Percentiles rank a stretch among this genome's conserved stretches.
Evolutionary conservation across 2,329 filamentous ascomycete species (phyloP).

Genomic region (Colletotrichum australisinense): DNA sequence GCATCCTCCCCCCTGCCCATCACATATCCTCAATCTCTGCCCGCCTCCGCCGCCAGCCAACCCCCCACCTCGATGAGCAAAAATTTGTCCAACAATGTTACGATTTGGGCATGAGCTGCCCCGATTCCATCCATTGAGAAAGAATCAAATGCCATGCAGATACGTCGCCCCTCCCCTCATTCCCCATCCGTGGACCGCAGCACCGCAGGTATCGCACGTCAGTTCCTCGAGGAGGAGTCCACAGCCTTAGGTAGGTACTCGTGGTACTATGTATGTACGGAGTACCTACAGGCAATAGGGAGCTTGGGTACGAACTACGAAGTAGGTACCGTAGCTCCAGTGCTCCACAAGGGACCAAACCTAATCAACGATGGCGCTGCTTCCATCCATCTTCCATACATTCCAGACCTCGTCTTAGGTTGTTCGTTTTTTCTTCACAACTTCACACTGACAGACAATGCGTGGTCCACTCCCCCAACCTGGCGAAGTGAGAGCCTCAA

Average conservation of each 20-base stretch:
- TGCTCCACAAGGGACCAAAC: not conserved
- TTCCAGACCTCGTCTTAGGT: not conserved
- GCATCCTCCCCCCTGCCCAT: not conserved
- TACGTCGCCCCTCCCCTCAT: not conserved
- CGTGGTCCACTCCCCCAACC: slow-evolving; percentile 6
- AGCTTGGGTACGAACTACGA: too few relatives aligned
- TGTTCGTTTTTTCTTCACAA: not conserved
- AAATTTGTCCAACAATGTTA: not conserved
- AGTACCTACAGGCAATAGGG: too few relatives aligned
- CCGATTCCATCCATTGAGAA: not conserved
- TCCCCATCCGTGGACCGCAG: not conserved
- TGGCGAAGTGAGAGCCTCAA: slow-evolving; percentile 26
- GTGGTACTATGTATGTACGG: too few relatives aligned
- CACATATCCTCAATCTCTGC: not conserved
- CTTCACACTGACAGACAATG: too few relatives aligned
- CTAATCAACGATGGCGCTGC: slow-evolving; percentile 10
- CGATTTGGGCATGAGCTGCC: not conserved
- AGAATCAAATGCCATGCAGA: not conserved
- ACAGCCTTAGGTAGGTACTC: too few relatives aligned
- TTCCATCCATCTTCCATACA: slow-evolving; percentile 20
- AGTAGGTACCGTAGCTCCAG: not conserved
- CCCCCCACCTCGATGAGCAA: not conserved
- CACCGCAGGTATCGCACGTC: not conserved
- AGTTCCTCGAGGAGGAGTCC: not conserved
- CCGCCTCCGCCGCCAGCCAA: too few relatives aligned